Base-by-base conservation (phyloP, 2,329 filamentous ascomycete genomes). In the Fusarium sp. region DNA sequence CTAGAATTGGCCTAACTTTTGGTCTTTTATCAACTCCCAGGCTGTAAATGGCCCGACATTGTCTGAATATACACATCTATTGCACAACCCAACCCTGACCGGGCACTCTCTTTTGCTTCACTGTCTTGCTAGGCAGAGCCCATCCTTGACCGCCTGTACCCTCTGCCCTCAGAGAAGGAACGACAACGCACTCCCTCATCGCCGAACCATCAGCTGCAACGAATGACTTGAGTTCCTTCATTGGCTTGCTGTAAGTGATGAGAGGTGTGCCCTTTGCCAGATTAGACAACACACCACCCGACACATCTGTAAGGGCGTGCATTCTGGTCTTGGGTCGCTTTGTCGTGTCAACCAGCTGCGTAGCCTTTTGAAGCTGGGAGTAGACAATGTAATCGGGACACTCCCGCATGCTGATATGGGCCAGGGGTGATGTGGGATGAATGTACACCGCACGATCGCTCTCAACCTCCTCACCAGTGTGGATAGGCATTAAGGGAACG, bases 361-460 rank as follows among this genome's bases (percentile, higher is more conserved):
- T 83, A 5, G 89, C 83, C 59, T 90, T 89, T 77, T 97, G 94
- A 6, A 99, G 88, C 75, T 95, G 91, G 16, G 90, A 90, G 82
- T 98, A 99, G 19, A 97, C 85, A 61, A 98, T 86, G 77, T 95
- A 98, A 63, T 93, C 88, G 0, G 96, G 96, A 72, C 96, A 92
- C 79, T 95, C 91, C 58, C 88, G 87, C 0, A 86, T 81, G 68
- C 88, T 87, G 67, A 90, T 78, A 79, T 91, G 86, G 41, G 95
- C 89, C 11, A 99, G 86, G 5, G 93, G 85, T 3, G 94, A 97
- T 0, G 91, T 88, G 0, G 96, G 94, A 78, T 98, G 96, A 45
- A 98, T 88, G 77, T 92, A 98, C 3, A 98, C 93, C 31, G 90
- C 89, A 58, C 86, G 86, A 55, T 92, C 89, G 30, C 85, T 76